Conservation (phyloP, 805 yeast species). For the Metschnikowia gelsemii region DNA sequence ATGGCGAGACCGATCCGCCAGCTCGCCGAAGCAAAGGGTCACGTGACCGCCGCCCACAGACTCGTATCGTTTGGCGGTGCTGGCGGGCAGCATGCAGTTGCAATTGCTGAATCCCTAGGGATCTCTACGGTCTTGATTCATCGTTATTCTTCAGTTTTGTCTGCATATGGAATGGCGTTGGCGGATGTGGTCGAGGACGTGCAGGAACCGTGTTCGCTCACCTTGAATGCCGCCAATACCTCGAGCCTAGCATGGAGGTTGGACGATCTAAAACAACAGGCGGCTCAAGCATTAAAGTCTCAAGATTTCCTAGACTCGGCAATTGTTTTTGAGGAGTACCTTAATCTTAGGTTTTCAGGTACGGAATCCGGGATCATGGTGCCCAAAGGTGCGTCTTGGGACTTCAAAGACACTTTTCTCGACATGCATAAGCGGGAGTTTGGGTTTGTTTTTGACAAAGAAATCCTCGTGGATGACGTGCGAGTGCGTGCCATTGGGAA, state of each 20-base stretch:
- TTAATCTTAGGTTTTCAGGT: conserved; percentile 20
- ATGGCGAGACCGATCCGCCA: conserved; percentile 24
- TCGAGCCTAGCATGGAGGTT: conserved; percentile 8
- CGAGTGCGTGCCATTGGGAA: conserved; percentile 21
- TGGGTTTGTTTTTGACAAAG: conserved; percentile 20
- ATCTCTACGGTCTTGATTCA: conserved; percentile 19
- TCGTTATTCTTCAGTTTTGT: conserved; percentile 22
- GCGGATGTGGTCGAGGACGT: conserved; percentile 24
- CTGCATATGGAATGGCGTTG: conserved; percentile 24
- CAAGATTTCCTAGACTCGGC: conserved; percentile 16
- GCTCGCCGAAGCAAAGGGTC: conserved; percentile 22
- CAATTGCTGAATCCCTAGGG: conserved; percentile 21
- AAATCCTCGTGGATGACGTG: conserved; percentile 23
- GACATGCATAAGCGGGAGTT: conserved; percentile 20
- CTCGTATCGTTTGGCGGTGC: conserved; percentile 24
- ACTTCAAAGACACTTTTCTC: conserved; percentile 14
- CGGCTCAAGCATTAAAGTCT: conserved; percentile 9
- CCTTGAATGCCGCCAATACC: conserved; percentile 1
- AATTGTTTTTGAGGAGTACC: conserved; percentile 18
- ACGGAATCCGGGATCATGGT: conserved; percentile 22
- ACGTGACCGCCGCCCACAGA: conserved; percentile 19
- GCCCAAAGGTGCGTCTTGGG: conserved; percentile 17
- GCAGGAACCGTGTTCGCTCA: conserved; percentile 19
- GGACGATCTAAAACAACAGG: conserved; percentile 8
- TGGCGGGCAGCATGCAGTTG: conserved; percentile 23